Evolutionary conservation across 768 basidiomycete species (phyloP), one percentile per base, ranked within the genome.

Genomic region (Tephrocybe sp.): DNA sequence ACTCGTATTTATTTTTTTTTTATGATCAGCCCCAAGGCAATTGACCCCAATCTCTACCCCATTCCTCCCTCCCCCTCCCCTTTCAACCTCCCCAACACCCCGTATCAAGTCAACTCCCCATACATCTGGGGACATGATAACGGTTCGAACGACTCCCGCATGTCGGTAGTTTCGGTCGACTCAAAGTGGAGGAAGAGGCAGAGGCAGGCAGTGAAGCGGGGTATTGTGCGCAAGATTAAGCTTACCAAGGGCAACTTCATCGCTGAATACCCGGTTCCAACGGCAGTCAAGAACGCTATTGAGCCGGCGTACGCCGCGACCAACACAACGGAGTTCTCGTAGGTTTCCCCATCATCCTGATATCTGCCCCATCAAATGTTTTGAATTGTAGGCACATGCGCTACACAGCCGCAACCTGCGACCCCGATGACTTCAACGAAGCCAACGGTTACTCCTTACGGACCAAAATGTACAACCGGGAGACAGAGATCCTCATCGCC

Each of bases 241-340:
- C 85, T 98, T 54, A 96, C 92, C 11, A 80, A 92, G 49, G 95
- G 95, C 53, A 87, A 95, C 62, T 96, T 93, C 72, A 89, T 96
- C 65, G 79, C 84, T 17, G 93, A 96, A 60, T 93, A 95, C 63
- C 73, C 82, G 2, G 93, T 94, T 1, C 93, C 92, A 1, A 86
- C 87, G 0, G 86, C 92, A 2, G 83, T 95, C 48, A 79, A 76
- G 62, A 87, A 84, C 52, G 92, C 92, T 20, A 84, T 91, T 35
- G 92, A 97, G 67, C 69, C 76, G 38, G 86, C 85, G 62, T 94
- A 84, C 72, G 69, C 79, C 20, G 65, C 69, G 51, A 79, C 77
- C 49, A 87, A 74, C 54, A 84, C 86, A n/a, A 94, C 85, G 1
- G 95, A 98, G 68, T 98, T 98, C 71, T 87, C 92, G 89, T 92